Evolutionary conservation across 2,329 filamentous ascomycete genomes (phyloP), one percentile per base, ranked within the genome.

Genomic region (Fusarium praegraminearum): DNA sequence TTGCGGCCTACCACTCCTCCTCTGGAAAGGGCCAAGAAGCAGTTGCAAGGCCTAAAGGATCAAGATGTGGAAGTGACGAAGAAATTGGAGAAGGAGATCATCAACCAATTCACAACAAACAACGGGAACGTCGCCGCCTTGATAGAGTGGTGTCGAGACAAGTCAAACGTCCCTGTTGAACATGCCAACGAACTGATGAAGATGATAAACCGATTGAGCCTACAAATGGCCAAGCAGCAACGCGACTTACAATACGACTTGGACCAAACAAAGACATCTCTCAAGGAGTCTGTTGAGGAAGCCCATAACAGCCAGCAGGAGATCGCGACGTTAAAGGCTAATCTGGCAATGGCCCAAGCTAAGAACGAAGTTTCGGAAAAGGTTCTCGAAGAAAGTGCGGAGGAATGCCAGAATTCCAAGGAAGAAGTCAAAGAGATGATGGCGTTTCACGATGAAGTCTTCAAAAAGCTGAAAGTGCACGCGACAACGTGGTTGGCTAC

Each of bases 1-100:
- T 18, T 69, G 33, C 46, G 71, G 16, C 47, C 69, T 12, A 51
- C 53, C 28, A 73, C 63, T 22, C 71, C 61, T 32, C 69, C 69
- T 0, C n/a, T 54, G 9, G 59, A 69, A 32, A 51, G 55, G 33
- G 66, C 61, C 3, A 15, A 53, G 44, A 70, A 62, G 44, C 30
- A 59, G 8, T 22, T 65, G 7, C 26, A 62, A 13, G n/a, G 41
- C 6, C 52, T 73, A 15, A n/a, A 40, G n/a, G 41, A 59, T 7
- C 40, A 57, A 18, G 58, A 58, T 16, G 26, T 47, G 8, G 32
- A 52, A 1, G 24, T 73, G 12, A 41, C 60, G 7, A 3, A 30
- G n/a, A 50, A 41, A 5, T 38, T 60, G 44, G 58, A 16, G 32
- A 49, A 45, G 26, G 62, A 70, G 20, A 57, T 73, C 18, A n/a